These are phyloP conservation scores for Podaxis sp. DNA, from an alignment of 768 basidiomycete species.

Conservation along the genomic window DNA sequence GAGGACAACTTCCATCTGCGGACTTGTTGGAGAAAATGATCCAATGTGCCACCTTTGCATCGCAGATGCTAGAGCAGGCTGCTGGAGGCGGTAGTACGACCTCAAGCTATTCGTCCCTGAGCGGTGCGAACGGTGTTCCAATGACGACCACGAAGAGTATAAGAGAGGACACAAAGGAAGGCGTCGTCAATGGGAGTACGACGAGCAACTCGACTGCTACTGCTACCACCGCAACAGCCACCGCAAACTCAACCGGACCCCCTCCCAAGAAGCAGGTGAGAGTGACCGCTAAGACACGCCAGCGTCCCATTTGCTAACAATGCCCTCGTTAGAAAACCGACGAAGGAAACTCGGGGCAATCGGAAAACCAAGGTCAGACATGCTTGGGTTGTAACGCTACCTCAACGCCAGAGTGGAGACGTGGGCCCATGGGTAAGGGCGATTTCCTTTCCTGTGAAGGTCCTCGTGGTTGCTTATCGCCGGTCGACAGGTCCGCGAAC, in stretches of 20 bases:
- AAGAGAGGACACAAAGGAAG: conserved; percentile 14
- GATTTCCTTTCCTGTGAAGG: conserved; percentile 4
- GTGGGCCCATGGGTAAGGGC: conserved; percentile 74
- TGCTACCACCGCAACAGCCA: conserved; percentile 12
- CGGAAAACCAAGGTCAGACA: conserved; percentile 52
- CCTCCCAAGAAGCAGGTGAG: conserved; percentile 11
- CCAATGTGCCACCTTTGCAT: conserved; percentile 41
- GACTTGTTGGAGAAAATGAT: conserved; percentile 42
- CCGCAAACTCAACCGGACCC: conserved; percentile 16
- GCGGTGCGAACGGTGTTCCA: conserved; percentile 17
- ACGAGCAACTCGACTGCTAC: conserved; percentile 11
- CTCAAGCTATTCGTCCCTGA: conserved; percentile 15
- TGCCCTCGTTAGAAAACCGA: conserved; percentile 13
- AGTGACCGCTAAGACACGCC: neutral
- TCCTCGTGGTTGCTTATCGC: conserved; percentile 13
- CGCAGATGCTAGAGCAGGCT: conserved; percentile 46
- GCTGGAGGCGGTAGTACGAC: conserved; percentile 11
- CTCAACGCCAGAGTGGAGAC: conserved; percentile 84
- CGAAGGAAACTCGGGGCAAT: conserved; percentile 2
- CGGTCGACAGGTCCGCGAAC: conserved; percentile 69
- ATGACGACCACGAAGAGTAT: neutral
- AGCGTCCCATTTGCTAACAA: neutral
- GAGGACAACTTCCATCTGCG: conserved; percentile 21
- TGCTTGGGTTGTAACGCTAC: conserved; percentile 84
- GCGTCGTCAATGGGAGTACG: conserved; percentile 1